Evolutionary conservation across 768 basidiomycete genomes (phyloP), one percentile per base, ranked within the genome.

Genomic region (Hericium rajendrae): DNA sequence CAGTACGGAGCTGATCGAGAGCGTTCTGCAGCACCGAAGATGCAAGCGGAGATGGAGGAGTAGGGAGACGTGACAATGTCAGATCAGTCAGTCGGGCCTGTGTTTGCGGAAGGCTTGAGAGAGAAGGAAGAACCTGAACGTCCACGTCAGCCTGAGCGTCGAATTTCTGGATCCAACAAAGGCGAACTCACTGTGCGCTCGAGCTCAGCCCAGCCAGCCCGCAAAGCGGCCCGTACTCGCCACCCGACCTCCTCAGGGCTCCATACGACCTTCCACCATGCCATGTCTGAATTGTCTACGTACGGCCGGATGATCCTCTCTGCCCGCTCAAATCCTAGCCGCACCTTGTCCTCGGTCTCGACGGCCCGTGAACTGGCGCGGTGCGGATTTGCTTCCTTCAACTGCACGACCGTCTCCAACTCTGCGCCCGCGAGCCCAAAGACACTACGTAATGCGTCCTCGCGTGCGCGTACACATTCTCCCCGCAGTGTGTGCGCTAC

Each of bases 21-120:
- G 57, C 39, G 39, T 68, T 68, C 32, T 55, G 53, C 4, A 68
- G 59, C 48, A 68, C 51, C 13, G 53, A 38, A 2, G 67, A 66
- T 18, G 54, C 59, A 11, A 64, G 48, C 38, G 48, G 26, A 6
- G 38, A 46, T 52, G 60, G 54, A 46, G 59, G 58, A 9, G 58
- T 26, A 2, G 32, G 18, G 16, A 56, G 26, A 43, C n/a, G 55
- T 6, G 10, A 18, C 6, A 26, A 48, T 10, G 58, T 41, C 38
- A 28, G 9, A 6, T 24, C 20, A 15, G 54, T 15, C 1, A 51
- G 57, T 4, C 32, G 2, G 6, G 57, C n/a, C 13, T 62, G 60
- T 3, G 39, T 53, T 26, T 24, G 38, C 15, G 59, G 59, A 2
- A 63, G 55, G 9, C 55, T 18, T 4, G 62, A 53, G 16, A 63